Conservation (phyloP, 1,139 yeast genomes). For the Scheffersomyces illinoinensis region DNA sequence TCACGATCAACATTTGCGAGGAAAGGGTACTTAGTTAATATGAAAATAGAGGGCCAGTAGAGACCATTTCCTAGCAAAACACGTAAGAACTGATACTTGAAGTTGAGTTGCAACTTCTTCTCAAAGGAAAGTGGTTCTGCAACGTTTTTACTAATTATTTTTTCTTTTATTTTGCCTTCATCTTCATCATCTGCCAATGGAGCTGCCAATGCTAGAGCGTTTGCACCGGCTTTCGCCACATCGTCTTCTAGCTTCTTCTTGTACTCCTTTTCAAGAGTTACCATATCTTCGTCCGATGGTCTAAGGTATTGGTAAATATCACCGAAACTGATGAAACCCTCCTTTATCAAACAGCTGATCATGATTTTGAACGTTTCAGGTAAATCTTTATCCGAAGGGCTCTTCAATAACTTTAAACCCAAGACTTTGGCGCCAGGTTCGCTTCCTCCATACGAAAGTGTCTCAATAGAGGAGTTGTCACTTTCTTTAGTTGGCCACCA, state of each 20-base stretch:
- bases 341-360: conserved; percentile 60
- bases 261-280: conserved; percentile 43
- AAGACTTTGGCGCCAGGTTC: conserved; percentile 60
- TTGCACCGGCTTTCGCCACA: conserved; percentile 65
- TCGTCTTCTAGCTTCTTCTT: conserved; percentile 58
- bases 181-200: conserved; percentile 74
- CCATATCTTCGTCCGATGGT: conserved; percentile 47
- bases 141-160: conserved; percentile 1
- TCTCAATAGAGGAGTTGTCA: conserved; percentile 30
- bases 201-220: conserved; percentile 86
- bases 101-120: conserved; percentile 22
- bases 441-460: conserved; percentile 48
- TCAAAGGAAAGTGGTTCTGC: conserved; percentile 12
- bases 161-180: conserved; percentile 8
- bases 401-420: conserved; percentile 52
- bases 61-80: conserved; percentile 63
- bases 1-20: conserved; percentile 58
- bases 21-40: conserved; percentile 64
- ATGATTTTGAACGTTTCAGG: conserved; percentile 51
- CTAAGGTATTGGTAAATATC: conserved; percentile 57
- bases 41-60: conserved; percentile 60
- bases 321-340: conserved; percentile 67
- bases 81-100: conserved; percentile 45
- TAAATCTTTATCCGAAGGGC: conserved; percentile 30
- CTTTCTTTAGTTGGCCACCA: conserved; percentile 63